Evolutionary conservation across 306 rosid species (phyloP), one percentile per base, ranked within the genome.

Genomic region (Rosa rugosa): DNA sequence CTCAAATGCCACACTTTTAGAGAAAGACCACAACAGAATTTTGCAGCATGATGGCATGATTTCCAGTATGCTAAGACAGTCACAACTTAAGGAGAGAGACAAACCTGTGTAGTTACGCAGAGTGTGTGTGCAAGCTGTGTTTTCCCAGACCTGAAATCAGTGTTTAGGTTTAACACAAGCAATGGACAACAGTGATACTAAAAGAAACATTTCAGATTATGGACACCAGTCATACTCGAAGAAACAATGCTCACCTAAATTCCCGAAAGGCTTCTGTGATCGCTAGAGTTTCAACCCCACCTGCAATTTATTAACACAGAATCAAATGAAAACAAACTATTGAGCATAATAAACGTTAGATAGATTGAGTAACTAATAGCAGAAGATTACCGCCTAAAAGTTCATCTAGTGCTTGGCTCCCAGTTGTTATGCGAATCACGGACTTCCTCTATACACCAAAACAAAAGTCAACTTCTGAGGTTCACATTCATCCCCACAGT

Each of bases 51-150:
- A 49, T 49, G 54, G 22, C 22, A 53, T 41, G 63, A 79, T 31
- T n/a, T 79, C 25, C 20, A 20, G 31, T n/a, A 45, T 8, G 72
- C 17, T 13, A 45, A 5, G 12, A 41, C 10, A 23, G 12, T 6
- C 63, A 22, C 44, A 73, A 73, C 1, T 73, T 34, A 60, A 70
- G 83, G 51, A 20, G 27, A 45, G 31, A 27, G 70, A 80, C 31
- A 31, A 82, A 94, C 97, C 99, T 94, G 99, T 38, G 97, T 94
- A 69, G 97, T 87, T 78, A 94, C 99, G 69, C 97, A 92, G 17
- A 92, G 97, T 81, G 99, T 94, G 76, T 94, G 99, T n/a, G 99
- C 99, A 75, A 94, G 97, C 82, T 92, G 99, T 9, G 97, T 92
- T 88, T 92, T 94, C 73, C 99, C 99, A 45, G 92, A 94, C 80